These are phyloP conservation scores for Globisporangium cederbergense DNA, from an alignment of 352 stramenopile species.

Conservation along the genomic window DNA sequence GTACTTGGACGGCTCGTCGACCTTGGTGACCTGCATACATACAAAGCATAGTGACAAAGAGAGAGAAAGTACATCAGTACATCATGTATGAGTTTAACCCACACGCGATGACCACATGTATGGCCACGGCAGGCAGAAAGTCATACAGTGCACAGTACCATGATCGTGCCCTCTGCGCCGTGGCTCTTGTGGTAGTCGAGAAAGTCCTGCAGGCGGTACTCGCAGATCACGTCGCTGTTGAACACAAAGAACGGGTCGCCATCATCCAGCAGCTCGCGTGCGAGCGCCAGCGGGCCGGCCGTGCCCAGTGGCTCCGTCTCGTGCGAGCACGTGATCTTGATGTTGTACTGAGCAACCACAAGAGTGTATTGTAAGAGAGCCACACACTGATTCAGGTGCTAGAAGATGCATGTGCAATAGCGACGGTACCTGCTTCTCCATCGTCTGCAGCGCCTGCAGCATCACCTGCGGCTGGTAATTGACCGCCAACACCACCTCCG, in stretches of 20 bases:
- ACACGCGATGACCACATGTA: background rate
- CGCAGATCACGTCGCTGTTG: constrained; percentile 89
- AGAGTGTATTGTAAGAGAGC: background rate
- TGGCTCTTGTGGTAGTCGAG: constrained; percentile 79
- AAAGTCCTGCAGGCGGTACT: constrained; percentile 77
- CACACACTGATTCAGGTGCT: no score
- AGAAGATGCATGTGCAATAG: no score
- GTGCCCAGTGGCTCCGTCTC: constrained; percentile 84
- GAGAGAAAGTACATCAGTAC: no score
- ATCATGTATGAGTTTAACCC: no score
- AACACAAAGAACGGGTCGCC: constrained; percentile 90
- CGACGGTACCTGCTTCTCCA: constrained; percentile 67
- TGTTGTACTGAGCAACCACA: constrained; percentile 56
- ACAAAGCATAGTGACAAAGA: background rate
- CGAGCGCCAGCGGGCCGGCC: constrained; percentile 76
- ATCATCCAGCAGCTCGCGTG: constrained; percentile 77
- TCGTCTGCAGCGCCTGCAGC: constrained; percentile 68
- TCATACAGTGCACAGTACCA: constrained; percentile 26
- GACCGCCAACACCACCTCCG: constrained; percentile 86
- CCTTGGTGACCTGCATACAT: constrained; percentile 45
- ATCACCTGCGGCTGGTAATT: constrained; percentile 91
- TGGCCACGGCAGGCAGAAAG: background rate
- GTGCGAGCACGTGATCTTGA: constrained; percentile 89
- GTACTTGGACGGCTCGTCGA: constrained; percentile 89
- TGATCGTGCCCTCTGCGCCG: constrained; percentile 77